Evolutionary conservation across 2,329 filamentous ascomycete genomes (phyloP).

Genomic region (Pseudocercospora pini-densiflorae): DNA sequence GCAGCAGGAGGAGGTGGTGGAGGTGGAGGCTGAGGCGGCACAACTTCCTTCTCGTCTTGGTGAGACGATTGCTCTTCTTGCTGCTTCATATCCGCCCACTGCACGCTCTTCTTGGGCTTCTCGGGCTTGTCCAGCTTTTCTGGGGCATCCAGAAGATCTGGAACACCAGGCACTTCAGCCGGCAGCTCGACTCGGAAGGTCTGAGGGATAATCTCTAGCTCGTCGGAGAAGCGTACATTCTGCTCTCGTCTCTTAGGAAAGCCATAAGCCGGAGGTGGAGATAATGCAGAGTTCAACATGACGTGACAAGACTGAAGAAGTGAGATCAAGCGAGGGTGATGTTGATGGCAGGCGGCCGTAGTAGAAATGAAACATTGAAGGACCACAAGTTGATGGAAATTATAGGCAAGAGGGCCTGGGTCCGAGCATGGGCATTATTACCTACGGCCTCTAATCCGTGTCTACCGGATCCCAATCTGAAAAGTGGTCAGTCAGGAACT

Average conservation of each 20-base stretch:
- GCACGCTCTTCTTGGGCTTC: no score
- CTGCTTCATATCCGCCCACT: no score
- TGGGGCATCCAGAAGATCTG: not conserved
- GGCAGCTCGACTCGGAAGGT: not conserved
- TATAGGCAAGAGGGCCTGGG: not conserved
- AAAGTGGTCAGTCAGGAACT: constrained; percentile 16
- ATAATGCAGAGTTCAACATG: not conserved
- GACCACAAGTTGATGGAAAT: not conserved
- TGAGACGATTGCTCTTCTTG: no score
- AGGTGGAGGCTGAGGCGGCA: no score
- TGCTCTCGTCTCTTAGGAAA: not conserved
- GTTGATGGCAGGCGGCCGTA: not conserved
- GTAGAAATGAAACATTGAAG: not conserved
- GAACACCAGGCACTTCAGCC: not conserved
- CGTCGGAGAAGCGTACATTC: not conserved
- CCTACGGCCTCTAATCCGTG: constrained; percentile 25
- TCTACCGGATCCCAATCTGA: constrained; percentile 43
- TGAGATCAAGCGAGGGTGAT: not conserved
- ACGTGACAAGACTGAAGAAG: not conserved
- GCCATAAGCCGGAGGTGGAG: not conserved
- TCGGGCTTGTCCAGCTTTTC: not conserved
- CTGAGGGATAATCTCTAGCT: not conserved
- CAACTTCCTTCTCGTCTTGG: no score
- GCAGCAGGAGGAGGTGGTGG: no score
- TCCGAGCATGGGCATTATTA: not conserved